These are phyloP conservation scores for Tolypocladium guangdongense DNA, from an alignment of 2,329 filamentous ascomycete genomes.

Conservation along the genomic window DNA sequence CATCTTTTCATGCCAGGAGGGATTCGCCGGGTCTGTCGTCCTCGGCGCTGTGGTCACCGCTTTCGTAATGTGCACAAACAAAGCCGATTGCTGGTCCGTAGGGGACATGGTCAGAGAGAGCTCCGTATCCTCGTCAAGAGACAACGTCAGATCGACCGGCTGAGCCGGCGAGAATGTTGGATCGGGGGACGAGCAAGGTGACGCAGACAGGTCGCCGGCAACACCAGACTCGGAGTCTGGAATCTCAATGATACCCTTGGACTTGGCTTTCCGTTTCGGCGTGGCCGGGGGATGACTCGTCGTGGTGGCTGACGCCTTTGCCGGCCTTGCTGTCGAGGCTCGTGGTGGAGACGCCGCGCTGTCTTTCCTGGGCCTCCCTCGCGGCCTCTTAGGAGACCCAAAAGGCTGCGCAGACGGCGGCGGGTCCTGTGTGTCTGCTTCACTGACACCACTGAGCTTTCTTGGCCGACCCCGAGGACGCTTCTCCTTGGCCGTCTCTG, in stretches of 20 bases:
- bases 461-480: conserved; percentile 22
- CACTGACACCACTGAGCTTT: conserved; percentile 13
- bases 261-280: background rate
- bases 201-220: conserved; percentile 14
- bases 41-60: conserved; percentile 42
- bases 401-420: conserved; percentile 22
- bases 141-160: conserved; percentile 30
- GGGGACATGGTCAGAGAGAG: conserved; percentile 27
- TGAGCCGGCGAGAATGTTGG: conserved; percentile 33
- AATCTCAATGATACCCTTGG: conserved; percentile 29
- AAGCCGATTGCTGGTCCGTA: conserved; percentile 28
- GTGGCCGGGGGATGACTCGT: background rate
- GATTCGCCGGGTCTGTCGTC: conserved; percentile 35
- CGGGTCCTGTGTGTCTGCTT: conserved; percentile 18
- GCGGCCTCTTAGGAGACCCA: conserved; percentile 22
- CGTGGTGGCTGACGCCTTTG: conserved; percentile 3
- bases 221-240: conserved; percentile 38
- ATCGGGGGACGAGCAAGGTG: conserved; percentile 23
- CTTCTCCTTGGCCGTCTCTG: conserved; percentile 9
- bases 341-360: conserved; percentile 1
- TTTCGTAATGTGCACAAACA: conserved; percentile 43
- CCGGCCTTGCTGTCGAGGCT: background rate
- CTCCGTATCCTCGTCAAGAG: conserved; percentile 33
- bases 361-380: conserved; percentile 32
- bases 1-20: conserved; percentile 86